A percentile compares a stretch with the other conserved stretches of the same genome.
Conservation (phyloP, 1,284 basidiomycete genomes). For the Stygiomarasmius scandens region DNA sequence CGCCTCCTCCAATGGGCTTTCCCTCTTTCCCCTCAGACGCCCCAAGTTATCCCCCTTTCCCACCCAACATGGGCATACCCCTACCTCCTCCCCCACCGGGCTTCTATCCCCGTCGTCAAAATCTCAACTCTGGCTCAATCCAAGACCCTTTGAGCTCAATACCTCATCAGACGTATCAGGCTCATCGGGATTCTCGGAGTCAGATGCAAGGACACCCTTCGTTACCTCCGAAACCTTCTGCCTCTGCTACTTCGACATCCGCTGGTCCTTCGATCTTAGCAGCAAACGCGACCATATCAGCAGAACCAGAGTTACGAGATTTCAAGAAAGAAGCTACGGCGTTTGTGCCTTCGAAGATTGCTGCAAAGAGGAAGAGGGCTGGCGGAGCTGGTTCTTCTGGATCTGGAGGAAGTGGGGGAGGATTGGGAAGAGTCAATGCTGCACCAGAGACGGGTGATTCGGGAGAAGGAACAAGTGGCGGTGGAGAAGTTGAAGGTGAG, state of each 20-base stretch:
- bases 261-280: conserved; percentile 31
- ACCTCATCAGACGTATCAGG: conserved; percentile 70
- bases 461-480: conserved; percentile 23
- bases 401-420: not conserved
- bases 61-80: conserved; percentile 5
- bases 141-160: conserved; percentile 67
- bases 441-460: conserved; percentile 53
- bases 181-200: conserved; percentile 46
- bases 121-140: conserved; percentile 49
- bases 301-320: conserved; percentile 84
- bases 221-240: conserved; percentile 44
- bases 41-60: not conserved
- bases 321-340: conserved; percentile 90
- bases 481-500: conserved; percentile 32
- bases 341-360: conserved; percentile 78
- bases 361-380: conserved; percentile 57
- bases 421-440: conserved; percentile 53
- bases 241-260: conserved; percentile 2
- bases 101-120: conserved; percentile 54
- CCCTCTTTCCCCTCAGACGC: conserved; percentile 21
- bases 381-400: conserved; percentile 31
- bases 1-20: conserved; percentile 30
- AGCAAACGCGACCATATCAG: conserved; percentile 71
- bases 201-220: conserved; percentile 30
- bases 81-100: conserved; percentile 55